phyloP scores from a whole-genome alignment of 2,329 filamentous ascomycete genomes.

The Sclerotinia glacialis region DNA sequence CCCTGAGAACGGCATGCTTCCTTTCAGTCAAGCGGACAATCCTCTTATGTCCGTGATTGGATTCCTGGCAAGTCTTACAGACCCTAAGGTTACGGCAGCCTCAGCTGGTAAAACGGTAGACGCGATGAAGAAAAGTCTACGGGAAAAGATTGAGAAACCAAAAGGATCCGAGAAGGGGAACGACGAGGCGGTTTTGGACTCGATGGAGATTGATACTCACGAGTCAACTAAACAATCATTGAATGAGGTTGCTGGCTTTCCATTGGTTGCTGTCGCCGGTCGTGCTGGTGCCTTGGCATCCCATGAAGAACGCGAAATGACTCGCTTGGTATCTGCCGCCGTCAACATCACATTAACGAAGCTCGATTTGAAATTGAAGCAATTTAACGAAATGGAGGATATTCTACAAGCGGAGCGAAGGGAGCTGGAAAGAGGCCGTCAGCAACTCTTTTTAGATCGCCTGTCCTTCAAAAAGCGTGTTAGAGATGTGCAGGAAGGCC shows the following conservation, averaged over 20 bases:
- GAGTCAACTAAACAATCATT: constrained; percentile 49
- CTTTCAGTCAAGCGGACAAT: constrained; percentile 90
- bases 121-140: constrained; percentile 76
- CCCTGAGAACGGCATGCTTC: constrained; percentile 73
- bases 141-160: constrained; percentile 70
- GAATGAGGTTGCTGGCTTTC: constrained; percentile 66
- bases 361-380: constrained; percentile 89
- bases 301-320: constrained; percentile 96
- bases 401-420: constrained; percentile 88
- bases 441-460: constrained; percentile 90
- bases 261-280: constrained; percentile 80
- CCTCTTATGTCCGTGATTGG: constrained; percentile 95
- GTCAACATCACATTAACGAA: constrained; percentile 95
- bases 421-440: constrained; percentile 85
- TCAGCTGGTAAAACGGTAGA: constrained; percentile 85
- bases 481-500: constrained; percentile 72
- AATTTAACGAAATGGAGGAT: constrained; percentile 94
- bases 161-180: constrained; percentile 56
- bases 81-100: constrained; percentile 84
- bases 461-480: constrained; percentile 87
- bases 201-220: constrained; percentile 63
- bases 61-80: constrained; percentile 87
- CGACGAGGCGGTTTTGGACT: constrained; percentile 48
- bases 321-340: constrained; percentile 83
- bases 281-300: constrained; percentile 86